Percentiles rank a stretch among this genome's conserved stretches.
Evolutionary conservation across 345 rosid species (phyloP).

Genomic region (Sonneratia caseolaris): DNA sequence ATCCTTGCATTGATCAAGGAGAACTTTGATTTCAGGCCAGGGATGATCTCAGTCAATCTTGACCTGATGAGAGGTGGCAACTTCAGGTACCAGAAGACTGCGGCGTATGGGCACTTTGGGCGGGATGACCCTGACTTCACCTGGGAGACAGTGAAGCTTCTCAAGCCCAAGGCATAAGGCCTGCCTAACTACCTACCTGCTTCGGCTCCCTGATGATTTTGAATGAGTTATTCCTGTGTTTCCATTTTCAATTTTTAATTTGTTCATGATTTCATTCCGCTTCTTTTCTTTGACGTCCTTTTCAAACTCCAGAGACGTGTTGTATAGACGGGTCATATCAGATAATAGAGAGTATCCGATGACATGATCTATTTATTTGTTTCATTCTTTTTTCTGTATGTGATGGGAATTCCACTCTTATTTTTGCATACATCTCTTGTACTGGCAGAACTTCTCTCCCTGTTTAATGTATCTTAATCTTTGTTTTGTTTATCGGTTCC

Average conservation of each 20-base stretch:
- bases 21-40: slow-evolving; percentile 4
- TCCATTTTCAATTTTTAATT: not conserved
- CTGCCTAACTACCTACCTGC: not conserved
- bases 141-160: slow-evolving; percentile 3
- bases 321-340: slow-evolving; percentile 3
- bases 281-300: not conserved
- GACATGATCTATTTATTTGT: not conserved
- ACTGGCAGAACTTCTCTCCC: not conserved
- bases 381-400: not conserved
- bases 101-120: slow-evolving; percentile 2
- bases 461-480: not conserved
- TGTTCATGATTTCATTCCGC: not conserved
- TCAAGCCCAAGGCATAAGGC: slow-evolving; percentile 1
- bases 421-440: not conserved
- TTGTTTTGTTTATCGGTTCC: not conserved
- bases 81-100: slow-evolving; percentile 5
- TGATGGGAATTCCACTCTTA: not conserved
- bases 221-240: not conserved
- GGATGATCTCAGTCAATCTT: not conserved
- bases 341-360: not conserved
- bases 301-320: not conserved
- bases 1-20: slow-evolving; percentile 4
- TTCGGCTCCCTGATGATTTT: not conserved
- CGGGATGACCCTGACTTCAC: slow-evolving; percentile 5
- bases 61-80: slow-evolving; percentile 6